Base-by-base conservation (phyloP, 2,329 filamentous ascomycete genomes). In the Geosmithia putterillii region DNA sequence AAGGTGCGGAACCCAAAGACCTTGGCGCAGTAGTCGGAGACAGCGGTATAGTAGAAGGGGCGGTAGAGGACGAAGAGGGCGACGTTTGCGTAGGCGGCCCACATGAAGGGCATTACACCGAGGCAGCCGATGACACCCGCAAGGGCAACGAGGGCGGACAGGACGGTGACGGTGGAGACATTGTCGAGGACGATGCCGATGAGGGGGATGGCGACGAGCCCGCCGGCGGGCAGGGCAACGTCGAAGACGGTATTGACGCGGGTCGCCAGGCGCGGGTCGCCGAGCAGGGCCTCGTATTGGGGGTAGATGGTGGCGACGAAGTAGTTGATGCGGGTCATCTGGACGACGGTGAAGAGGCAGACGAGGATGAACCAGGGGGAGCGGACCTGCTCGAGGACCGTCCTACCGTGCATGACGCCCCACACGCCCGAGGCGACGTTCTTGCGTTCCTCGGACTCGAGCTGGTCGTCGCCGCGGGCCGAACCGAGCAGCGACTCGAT, bases 1-100 rank as follows among this genome's bases (percentile, higher is more conserved):
- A 95, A 95, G 0, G 87, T 94, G 47, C 80, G 74, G 64, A 94
- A 94, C 15, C 88, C 88, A 58, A 95, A 95, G 32, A 95, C 87
- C 63, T 94, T 94, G 47, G 86, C 87, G 18, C 79, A 76, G 60
- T 94, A 94, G 64, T 95, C 88, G 46, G 83, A 90, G 45, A 95
- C 85, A 7, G 86, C 79, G 0, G 87, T 94, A 65, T 95, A 95
- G 63, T 94, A 95, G 23, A 95, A 79, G 0, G 89, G 88, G 0
- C 88, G 77, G 55, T 92, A 89, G 19, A 94, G 61, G 10, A 92
- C 85, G 55, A 95, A 94, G 9, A 95, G 72, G 39, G 71, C 65
- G 43, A 95, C 69, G 51, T 89, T 89, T 14, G 71, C 69, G 52
- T 94, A 94, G 0, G 81, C 86, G 1, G 81, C 79, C 74, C 79